These are phyloP conservation scores for Carpinus viminea DNA, from an alignment of 306 rosid species.

Conservation along the genomic window DNA sequence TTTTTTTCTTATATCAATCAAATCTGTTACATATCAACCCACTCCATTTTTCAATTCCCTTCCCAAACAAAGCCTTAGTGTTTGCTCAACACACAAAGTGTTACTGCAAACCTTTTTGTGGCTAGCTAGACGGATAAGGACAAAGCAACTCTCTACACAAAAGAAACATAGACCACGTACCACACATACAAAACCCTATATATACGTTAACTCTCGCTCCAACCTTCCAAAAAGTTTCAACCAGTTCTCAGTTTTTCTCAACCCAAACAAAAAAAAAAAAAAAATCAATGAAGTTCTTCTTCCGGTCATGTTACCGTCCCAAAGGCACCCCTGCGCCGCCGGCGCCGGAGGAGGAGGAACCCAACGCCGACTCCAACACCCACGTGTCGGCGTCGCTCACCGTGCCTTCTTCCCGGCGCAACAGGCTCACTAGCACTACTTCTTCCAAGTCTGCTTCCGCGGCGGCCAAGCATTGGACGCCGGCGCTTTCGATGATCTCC, in stretches of 20 bases:
- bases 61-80: too few species aligned
- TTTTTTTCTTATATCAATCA: too few species aligned
- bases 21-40: too few species aligned
- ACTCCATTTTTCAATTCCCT: too few species aligned
- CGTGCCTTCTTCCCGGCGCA: background rate
- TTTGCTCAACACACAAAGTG: too few species aligned
- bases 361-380: background rate
- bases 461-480: slow-evolving; percentile 33
- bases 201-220: background rate
- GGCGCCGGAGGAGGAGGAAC: background rate
- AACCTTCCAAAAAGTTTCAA: background rate
- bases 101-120: too few species aligned
- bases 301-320: slow-evolving; percentile 30
- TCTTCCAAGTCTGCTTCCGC: background rate
- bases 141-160: too few species aligned
- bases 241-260: background rate
- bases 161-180: too few species aligned
- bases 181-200: too few species aligned
- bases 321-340: background rate
- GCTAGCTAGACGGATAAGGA: too few species aligned
- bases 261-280: background rate
- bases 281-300: slow-evolving; percentile 11
- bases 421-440: background rate
- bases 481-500: slow-evolving; percentile 29
- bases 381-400: background rate